A percentile compares a stretch with the other conserved stretches of the same genome.
These are phyloP conservation scores for Stachybotrys chlorohalonatus DNA, from an alignment of 2,329 filamentous ascomycete species.

Conservation along the genomic window DNA sequence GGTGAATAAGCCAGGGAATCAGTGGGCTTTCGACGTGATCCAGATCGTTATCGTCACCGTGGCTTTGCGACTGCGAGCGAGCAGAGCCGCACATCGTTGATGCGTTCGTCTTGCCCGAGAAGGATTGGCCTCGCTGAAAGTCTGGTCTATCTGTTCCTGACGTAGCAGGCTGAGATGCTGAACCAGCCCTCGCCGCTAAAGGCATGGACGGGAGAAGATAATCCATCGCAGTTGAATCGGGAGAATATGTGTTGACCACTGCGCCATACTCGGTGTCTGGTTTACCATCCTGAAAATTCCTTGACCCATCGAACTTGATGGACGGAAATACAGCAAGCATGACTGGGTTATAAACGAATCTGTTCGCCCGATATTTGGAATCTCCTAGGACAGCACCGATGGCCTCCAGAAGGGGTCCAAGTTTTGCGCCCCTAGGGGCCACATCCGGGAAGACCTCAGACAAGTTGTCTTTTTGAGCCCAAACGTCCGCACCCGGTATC, in stretches of 20 bases:
- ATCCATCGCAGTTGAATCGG: slow-evolving; percentile 50
- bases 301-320: slow-evolving; percentile 47
- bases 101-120: slow-evolving; percentile 18
- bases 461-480: slow-evolving; percentile 44
- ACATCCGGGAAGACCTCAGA: slow-evolving; percentile 51
- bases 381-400: slow-evolving; percentile 68
- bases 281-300: slow-evolving; percentile 41
- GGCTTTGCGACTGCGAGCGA: slow-evolving; percentile 15
- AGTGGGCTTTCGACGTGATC: slow-evolving; percentile 62
- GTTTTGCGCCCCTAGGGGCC: slow-evolving; percentile 46
- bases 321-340: slow-evolving; percentile 62
- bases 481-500: slow-evolving; percentile 52
- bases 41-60: slow-evolving; percentile 22
- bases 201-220: slow-evolving; percentile 51
- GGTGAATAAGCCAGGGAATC: slow-evolving; percentile 62
- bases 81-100: slow-evolving; percentile 21
- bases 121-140: slow-evolving; percentile 17
- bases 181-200: slow-evolving; percentile 21
- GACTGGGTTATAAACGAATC: slow-evolving; percentile 59
- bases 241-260: too few species aligned
- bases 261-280: slow-evolving; percentile 9
- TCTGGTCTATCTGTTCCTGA: slow-evolving; percentile 14
- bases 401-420: slow-evolving; percentile 67
- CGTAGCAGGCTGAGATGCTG: slow-evolving; percentile 13
- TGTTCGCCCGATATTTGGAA: slow-evolving; percentile 69